Evolutionary conservation across 1,284 basidiomycete species (phyloP).

Genomic region (Taiwanofungus camphoratus): DNA sequence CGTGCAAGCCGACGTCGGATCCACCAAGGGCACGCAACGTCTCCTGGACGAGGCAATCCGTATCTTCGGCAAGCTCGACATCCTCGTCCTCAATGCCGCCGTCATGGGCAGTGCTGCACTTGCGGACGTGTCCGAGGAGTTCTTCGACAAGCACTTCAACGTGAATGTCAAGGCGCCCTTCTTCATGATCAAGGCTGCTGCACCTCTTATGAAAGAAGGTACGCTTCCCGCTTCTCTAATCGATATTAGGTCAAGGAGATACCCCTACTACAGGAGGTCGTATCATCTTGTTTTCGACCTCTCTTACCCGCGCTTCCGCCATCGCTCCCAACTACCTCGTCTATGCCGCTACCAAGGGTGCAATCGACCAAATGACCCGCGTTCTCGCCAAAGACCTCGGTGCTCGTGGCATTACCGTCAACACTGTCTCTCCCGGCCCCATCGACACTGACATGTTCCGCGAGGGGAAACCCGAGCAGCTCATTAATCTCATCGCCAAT

Average conservation of each 20-base stretch:
- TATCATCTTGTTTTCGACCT: constrained; percentile 51
- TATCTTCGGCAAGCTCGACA: constrained; percentile 46
- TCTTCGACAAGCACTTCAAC: constrained; percentile 43
- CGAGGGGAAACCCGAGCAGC: constrained; percentile 41
- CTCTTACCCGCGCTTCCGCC: constrained; percentile 38
- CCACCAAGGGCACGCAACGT: constrained; percentile 35
- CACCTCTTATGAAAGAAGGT: constrained; percentile 39
- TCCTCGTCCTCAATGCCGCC: constrained; percentile 51
- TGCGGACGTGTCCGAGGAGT: constrained; percentile 41
- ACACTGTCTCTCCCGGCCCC: constrained; percentile 50
- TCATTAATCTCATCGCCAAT: constrained; percentile 34
- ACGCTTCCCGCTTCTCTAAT: constrained; percentile 15
- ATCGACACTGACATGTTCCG: constrained; percentile 51
- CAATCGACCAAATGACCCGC: constrained; percentile 53
- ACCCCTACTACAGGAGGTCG: constrained; percentile 35
- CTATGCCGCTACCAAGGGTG: constrained; percentile 52
- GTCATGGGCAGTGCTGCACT: constrained; percentile 44
- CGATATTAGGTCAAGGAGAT: neutral
- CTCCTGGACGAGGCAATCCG: constrained; percentile 43
- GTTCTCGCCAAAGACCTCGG: constrained; percentile 54
- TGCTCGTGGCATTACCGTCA: constrained; percentile 46
- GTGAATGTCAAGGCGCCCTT: constrained; percentile 54
- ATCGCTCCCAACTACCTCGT: constrained; percentile 43
- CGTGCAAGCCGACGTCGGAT: constrained; percentile 47
- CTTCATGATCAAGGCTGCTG: constrained; percentile 46